Evolutionary conservation across 73 alveolate genomes (phyloP), one percentile per base, ranked within the genome.

Genomic region (Effrenium voratum): DNA sequence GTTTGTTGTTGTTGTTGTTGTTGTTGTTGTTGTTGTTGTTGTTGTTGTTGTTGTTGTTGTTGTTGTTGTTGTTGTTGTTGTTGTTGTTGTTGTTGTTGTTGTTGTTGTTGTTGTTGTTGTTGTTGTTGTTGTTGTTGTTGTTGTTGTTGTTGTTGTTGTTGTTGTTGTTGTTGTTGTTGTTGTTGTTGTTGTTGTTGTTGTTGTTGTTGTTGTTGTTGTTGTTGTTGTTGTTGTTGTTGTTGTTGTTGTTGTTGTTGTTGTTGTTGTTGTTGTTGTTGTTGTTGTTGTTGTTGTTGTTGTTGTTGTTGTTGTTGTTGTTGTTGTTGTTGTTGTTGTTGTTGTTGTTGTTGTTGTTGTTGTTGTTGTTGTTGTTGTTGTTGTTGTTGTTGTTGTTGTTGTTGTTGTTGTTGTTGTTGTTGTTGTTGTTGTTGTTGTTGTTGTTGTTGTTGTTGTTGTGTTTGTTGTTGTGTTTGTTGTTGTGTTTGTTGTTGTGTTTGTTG

Each of bases 241-340:
- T 63, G 77, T 63, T 63, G 77, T 63, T 63, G 77, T 24, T 63
- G 77, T 24, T 63, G 77, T 63, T 63, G 77, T 63, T 63, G 77
- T 63, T 63, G 77, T 63, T 63, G 77, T 63, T 63, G 77, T 63
- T 63, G 77, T 24, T 63, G 77, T 38, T 63, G 77, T 63, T 63
- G 77, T 28, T 63, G 77, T 63, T 63, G 77, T 28, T 63, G 77
- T 63, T 63, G 77, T 28, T 63, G 77, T 24, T 63, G 77, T 38
- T 63, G 77, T 63, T 63, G 77, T 28, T 63, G 77, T 63, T 66
- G 79, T 32, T 66, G 79, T 22, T 66, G 79, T 1, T 66, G 79
- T 8, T 66, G 38, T 41, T 66, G 79, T 22, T 1, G 79, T 22
- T 66, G 79, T 22, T 66, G 79, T 22, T 57, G n/a, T n/a, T n/a